phyloP scores from a whole-genome alignment of 768 basidiomycete species.

The Phlebiopsis gigantea region DNA sequence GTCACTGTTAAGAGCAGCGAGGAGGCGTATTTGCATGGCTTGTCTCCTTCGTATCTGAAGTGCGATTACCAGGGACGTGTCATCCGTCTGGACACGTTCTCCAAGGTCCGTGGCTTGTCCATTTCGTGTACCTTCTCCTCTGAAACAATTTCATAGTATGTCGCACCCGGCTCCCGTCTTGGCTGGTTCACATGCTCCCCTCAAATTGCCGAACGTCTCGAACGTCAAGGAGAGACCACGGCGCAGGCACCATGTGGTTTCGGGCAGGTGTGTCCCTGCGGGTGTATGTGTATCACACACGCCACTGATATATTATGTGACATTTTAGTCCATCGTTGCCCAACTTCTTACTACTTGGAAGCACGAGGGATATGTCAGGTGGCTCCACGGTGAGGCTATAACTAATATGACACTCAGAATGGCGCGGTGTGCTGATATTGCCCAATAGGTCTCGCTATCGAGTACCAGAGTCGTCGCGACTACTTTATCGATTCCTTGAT shows the following conservation, averaged over 20 bases:
- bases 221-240: constrained; percentile 61
- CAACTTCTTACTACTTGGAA: constrained; percentile 63
- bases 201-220: constrained; percentile 68
- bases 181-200: constrained; percentile 81
- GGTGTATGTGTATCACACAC: not conserved
- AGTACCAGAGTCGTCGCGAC: constrained; percentile 58
- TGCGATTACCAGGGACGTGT: constrained; percentile 82
- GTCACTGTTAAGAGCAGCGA: constrained; percentile 29
- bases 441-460: constrained; percentile 39
- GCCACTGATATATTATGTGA: not conserved
- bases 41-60: constrained; percentile 62
- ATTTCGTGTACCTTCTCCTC: not conserved
- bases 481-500: constrained; percentile 58
- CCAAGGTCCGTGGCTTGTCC: constrained; percentile 42
- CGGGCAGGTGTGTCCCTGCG: constrained; percentile 40
- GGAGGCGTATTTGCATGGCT: constrained; percentile 42
- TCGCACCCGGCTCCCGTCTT: constrained; percentile 71
- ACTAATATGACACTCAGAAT: not conserved
- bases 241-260: constrained; percentile 74
- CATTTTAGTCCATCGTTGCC: constrained; percentile 44
- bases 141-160: constrained; percentile 42
- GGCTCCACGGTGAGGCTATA: constrained; percentile 54
- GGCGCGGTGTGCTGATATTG: not conserved
- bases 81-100: constrained; percentile 77
- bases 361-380: constrained; percentile 66